These are phyloP conservation scores for Fermentozyma sake DNA, from an alignment of 1,139 yeast species.

Conservation along the genomic window DNA sequence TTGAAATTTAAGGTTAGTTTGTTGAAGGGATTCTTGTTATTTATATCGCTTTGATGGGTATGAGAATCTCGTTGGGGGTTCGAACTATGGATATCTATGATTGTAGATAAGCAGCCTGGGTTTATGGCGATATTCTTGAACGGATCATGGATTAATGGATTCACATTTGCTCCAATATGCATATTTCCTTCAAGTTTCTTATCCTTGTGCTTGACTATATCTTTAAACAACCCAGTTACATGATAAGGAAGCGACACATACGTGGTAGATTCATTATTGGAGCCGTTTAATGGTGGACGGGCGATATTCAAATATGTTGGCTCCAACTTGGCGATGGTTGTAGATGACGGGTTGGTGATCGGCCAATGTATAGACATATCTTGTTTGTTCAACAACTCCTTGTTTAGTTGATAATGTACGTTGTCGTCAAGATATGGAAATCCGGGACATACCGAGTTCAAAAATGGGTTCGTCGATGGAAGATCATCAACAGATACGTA, in stretches of 20 bases:
- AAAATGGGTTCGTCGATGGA: slow-evolving; percentile 27
- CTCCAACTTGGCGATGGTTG: slow-evolving; percentile 21
- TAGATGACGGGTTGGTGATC: slow-evolving; percentile 18
- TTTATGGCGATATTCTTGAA: slow-evolving; percentile 48
- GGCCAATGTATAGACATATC: slow-evolving; percentile 28
- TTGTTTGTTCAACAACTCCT: slow-evolving; percentile 8
- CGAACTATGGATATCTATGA: slow-evolving; percentile 7
- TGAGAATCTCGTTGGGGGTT: background rate
- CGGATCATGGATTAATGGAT: slow-evolving; percentile 51
- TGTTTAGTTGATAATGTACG: slow-evolving; percentile 24
- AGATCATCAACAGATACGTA: slow-evolving; percentile 8
- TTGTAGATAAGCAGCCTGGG: slow-evolving; percentile 48
- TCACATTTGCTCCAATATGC: slow-evolving; percentile 53
- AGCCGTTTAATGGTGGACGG: slow-evolving; percentile 30
- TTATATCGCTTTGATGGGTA: background rate
- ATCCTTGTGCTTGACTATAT: slow-evolving; percentile 23
- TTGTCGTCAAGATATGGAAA: slow-evolving; percentile 30
- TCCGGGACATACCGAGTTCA: slow-evolving; percentile 40
- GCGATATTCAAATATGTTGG: slow-evolving; percentile 33
- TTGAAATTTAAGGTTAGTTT: slow-evolving; percentile 32
- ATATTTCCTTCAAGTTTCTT: slow-evolving; percentile 42
- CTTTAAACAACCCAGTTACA: slow-evolving; percentile 28
- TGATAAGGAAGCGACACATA: slow-evolving; percentile 42
- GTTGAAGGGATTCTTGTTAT: slow-evolving; percentile 26
- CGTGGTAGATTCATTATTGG: slow-evolving; percentile 35